Conservation (phyloP, 2,329 filamentous ascomycete genomes). For the Pestalotiopsis sp. region DNA sequence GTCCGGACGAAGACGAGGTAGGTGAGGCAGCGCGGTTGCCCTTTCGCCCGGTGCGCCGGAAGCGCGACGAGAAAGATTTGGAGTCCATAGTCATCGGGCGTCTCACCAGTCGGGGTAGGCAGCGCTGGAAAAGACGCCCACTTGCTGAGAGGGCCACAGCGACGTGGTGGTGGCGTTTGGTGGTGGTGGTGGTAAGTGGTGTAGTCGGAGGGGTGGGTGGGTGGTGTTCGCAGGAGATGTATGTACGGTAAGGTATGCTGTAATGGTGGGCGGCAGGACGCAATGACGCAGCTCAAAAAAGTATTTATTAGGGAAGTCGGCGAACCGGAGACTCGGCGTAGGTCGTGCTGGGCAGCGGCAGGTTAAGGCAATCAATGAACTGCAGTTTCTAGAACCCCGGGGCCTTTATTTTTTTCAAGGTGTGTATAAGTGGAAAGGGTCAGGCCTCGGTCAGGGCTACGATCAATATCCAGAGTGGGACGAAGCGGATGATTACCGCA, state of each 20-base stretch:
- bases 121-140: slow-evolving; percentile 5
- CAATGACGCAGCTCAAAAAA: slow-evolving; percentile 1
- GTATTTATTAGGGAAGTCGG: not conserved
- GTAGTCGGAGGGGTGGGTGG: not conserved
- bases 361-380: not conserved
- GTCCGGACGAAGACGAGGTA: slow-evolving; percentile 8
- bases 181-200: not conserved
- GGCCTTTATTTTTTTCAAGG: not conserved
- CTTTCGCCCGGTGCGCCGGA: slow-evolving; percentile 25
- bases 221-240: not conserved
- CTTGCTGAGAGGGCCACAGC: slow-evolving; percentile 1
- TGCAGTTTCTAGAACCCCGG: not conserved
- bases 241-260: not conserved
- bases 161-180: not conserved
- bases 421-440: not conserved
- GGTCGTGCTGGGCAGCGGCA: not conserved
- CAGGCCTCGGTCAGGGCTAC: not conserved
- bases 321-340: not conserved
- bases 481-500: not conserved
- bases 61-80: slow-evolving; percentile 25
- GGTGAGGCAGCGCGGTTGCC: not conserved
- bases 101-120: slow-evolving; percentile 3
- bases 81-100: slow-evolving; percentile 25
- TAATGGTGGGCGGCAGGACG: not conserved
- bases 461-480: not conserved